Percentiles rank a stretch among this genome's conserved stretches.
Conservation (phyloP, 176 grass and related monocot genomes). For the Ensete ventricosum region DNA sequence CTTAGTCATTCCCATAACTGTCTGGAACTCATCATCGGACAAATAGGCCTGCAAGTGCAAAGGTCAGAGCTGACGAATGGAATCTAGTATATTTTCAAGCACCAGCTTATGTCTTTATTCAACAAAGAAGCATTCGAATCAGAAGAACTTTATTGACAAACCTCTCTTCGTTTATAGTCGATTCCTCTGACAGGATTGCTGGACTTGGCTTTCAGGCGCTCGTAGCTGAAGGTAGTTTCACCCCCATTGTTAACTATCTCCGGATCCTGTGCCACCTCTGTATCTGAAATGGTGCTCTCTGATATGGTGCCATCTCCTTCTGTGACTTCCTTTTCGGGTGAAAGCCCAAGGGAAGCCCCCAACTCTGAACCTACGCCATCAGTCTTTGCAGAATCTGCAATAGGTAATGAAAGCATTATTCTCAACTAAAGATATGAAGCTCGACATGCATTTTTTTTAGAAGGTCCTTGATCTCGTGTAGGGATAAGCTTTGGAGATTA, state of each 20-base stretch:
- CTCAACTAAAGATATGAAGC: neutral
- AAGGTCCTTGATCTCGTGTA: neutral
- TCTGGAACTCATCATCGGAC: slow-evolving; percentile 75
- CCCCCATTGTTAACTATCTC: slow-evolving; percentile 53
- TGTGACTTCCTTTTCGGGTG: slow-evolving; percentile 40
- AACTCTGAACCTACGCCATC: slow-evolving; percentile 24
- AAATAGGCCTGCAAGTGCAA: slow-evolving; percentile 58
- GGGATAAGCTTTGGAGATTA: neutral
- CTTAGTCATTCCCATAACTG: slow-evolving; percentile 58
- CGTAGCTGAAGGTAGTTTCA: slow-evolving; percentile 71
- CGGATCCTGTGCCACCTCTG: slow-evolving; percentile 41
- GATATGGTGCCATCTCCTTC: slow-evolving; percentile 33
- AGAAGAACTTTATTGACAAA: slow-evolving; percentile 20
- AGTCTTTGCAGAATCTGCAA: slow-evolving; percentile 33
- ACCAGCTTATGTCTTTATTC: neutral
- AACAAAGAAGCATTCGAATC: neutral
- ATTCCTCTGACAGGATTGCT: slow-evolving; percentile 77
- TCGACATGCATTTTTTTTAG: neutral
- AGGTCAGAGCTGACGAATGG: slow-evolving; percentile 3
- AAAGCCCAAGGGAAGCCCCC: slow-evolving; percentile 40
- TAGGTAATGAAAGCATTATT: slow-evolving; percentile 21
- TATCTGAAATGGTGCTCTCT: slow-evolving; percentile 29
- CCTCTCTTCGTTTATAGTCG: slow-evolving; percentile 98
- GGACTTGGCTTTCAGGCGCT: slow-evolving; percentile 81
- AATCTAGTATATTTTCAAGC: neutral